These are phyloP conservation scores for Microcera coccophila DNA, from an alignment of 2,329 filamentous ascomycete species.

Conservation along the genomic window DNA sequence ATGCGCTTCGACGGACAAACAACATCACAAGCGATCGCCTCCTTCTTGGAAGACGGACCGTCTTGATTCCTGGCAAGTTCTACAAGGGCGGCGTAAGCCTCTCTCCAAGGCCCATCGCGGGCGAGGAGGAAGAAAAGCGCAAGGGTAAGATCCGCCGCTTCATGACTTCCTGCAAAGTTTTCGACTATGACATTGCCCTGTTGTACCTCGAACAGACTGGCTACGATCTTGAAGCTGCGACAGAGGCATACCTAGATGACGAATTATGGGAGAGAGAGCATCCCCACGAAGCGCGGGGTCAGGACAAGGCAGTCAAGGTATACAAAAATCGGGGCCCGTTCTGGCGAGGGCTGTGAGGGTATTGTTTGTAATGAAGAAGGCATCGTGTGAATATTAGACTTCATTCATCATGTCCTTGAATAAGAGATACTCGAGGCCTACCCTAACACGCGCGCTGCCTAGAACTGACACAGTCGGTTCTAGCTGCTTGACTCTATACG, in stretches of 20 bases:
- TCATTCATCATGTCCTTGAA: constrained; percentile 27
- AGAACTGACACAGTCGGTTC: too few species aligned
- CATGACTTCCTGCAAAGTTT: constrained; percentile 75
- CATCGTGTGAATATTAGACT: constrained; percentile 24
- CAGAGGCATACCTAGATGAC: constrained; percentile 63
- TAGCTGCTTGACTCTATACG: too few species aligned
- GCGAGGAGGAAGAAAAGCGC: constrained; percentile 67
- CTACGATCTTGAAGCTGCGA: constrained; percentile 63
- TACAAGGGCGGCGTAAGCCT: constrained; percentile 65
- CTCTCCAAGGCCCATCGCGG: constrained; percentile 66
- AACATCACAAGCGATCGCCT: constrained; percentile 69
- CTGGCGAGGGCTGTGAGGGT: constrained; percentile 29
- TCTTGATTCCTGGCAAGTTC: constrained; percentile 67
- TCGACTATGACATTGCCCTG: constrained; percentile 71
- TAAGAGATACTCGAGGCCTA: constrained; percentile 19
- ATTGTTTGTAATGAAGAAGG: too few species aligned
- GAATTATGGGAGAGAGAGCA: constrained; percentile 72
- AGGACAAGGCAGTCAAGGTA: constrained; percentile 27
- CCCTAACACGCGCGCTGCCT: too few species aligned
- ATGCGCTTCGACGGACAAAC: constrained; percentile 62
- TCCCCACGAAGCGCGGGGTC: constrained; percentile 36
- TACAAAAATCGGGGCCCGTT: constrained; percentile 31
- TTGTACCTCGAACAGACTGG: constrained; percentile 68
- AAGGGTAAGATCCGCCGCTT: constrained; percentile 70
- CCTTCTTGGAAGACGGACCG: constrained; percentile 62